Evolutionary conservation across 345 rosid genomes (phyloP).

Genomic region (Melaleuca alternifolia): DNA sequence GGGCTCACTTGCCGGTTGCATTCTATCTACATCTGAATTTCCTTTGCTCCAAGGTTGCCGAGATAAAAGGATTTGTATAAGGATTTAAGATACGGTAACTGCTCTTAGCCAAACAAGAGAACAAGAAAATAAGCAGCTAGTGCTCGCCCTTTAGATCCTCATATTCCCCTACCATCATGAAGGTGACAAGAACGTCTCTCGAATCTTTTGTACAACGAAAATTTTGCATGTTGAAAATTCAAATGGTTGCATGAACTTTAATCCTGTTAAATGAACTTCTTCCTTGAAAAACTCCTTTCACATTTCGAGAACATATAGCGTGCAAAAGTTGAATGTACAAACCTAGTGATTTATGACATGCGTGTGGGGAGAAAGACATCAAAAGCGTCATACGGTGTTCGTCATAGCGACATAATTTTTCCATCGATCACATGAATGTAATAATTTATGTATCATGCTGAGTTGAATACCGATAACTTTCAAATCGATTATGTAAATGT

Average conservation of each 20-base stretch:
- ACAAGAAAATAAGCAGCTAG: not conserved
- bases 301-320: not conserved
- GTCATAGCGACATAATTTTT: accelerated
- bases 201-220: not conserved
- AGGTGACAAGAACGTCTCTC: not conserved
- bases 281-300: not conserved
- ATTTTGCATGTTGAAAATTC: not conserved
- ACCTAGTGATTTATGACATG: not conserved
- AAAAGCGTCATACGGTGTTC: not conserved
- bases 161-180: not conserved
- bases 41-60: not conserved
- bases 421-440: not conserved
- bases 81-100: not conserved
- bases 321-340: not conserved
- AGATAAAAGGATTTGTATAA: not conserved
- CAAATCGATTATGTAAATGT: not conserved
- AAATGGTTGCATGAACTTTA: not conserved
- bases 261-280: not conserved
- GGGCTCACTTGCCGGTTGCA: not conserved
- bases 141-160: not conserved
- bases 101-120: not conserved
- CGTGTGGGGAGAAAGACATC: not conserved
- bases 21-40: not conserved
- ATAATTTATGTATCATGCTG: not conserved
- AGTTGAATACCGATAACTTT: not conserved